Conservation (phyloP, 768 basidiomycete species). For the Coprinellus micaceus region DNA sequence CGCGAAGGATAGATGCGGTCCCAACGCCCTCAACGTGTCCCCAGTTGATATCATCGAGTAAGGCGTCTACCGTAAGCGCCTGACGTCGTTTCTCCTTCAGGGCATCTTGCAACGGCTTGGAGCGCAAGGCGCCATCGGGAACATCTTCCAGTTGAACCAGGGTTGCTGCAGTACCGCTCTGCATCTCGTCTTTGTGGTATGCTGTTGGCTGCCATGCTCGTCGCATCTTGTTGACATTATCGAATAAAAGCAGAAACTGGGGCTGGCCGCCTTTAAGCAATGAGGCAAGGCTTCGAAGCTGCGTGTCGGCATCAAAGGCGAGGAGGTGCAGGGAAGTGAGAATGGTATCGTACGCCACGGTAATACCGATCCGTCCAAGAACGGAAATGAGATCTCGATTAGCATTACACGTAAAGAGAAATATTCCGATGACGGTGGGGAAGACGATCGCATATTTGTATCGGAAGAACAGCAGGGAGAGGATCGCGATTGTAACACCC, state of each 20-base stretch:
- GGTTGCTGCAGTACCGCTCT: slow-evolving; percentile 20
- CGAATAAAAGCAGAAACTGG: slow-evolving; percentile 17
- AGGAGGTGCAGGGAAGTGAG: slow-evolving; percentile 12
- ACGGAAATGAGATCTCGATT: slow-evolving; percentile 13
- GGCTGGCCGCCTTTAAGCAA: background rate
- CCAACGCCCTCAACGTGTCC: slow-evolving; percentile 9
- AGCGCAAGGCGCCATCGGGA: background rate
- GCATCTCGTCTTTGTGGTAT: slow-evolving; percentile 14
- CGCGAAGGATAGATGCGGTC: background rate
- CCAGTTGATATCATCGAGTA: slow-evolving; percentile 11
- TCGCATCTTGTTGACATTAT: slow-evolving; percentile 21
- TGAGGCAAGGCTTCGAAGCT: slow-evolving; percentile 6
- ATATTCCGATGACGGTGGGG: slow-evolving; percentile 17
- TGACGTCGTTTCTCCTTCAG: background rate
- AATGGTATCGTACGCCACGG: slow-evolving; percentile 16
- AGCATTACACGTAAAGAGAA: slow-evolving; percentile 17
- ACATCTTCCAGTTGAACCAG: slow-evolving; percentile 16
- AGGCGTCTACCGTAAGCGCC: background rate
- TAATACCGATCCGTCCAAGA: slow-evolving; percentile 16
- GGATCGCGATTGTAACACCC: background rate
- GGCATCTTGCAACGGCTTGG: background rate
- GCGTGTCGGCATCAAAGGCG: slow-evolving; percentile 6
- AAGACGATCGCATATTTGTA: slow-evolving; percentile 7
- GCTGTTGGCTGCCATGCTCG: slow-evolving; percentile 19
- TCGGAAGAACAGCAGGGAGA: background rate